phyloP scores from a whole-genome alignment of 2,329 filamentous ascomycete genomes.

The Paecilomyces sp. region DNA sequence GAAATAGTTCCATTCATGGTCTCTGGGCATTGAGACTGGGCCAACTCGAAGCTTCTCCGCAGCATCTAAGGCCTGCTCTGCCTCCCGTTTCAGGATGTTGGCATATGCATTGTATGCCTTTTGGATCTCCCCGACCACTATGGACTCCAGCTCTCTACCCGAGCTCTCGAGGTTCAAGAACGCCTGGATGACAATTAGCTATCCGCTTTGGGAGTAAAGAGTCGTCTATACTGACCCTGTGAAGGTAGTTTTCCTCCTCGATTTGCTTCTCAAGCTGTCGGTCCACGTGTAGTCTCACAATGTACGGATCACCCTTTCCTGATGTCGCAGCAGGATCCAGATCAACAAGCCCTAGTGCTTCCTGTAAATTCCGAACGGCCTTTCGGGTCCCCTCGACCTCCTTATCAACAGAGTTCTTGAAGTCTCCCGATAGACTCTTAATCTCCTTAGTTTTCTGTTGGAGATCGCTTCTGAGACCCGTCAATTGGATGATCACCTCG shows the following conservation, averaged over 20 bases:
- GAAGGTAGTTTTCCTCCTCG: constrained; percentile 94
- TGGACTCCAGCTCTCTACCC: constrained; percentile 88
- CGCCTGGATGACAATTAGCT: constrained; percentile 49
- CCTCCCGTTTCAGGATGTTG: constrained; percentile 83
- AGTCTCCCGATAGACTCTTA: constrained; percentile 85
- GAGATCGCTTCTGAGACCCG: constrained; percentile 77
- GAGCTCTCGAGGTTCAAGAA: constrained; percentile 92
- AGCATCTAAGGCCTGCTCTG: constrained; percentile 69
- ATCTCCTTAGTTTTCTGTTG: constrained; percentile 98
- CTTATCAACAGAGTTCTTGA: constrained; percentile 93
- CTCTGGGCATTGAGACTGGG: constrained; percentile 87
- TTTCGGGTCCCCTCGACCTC: constrained; percentile 81
- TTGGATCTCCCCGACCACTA: constrained; percentile 94
- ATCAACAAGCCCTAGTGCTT: constrained; percentile 72
- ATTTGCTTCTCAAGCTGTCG: constrained; percentile 86
- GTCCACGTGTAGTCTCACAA: constrained; percentile 79
- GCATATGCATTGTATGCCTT: constrained; percentile 95
- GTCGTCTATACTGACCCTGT: constrained; percentile 58
- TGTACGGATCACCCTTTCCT: constrained; percentile 87
- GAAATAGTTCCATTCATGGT: constrained; percentile 83
- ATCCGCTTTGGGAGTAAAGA: not conserved
- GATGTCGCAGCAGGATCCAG: constrained; percentile 66
- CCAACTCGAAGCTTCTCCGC: constrained; percentile 77
- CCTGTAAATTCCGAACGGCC: constrained; percentile 72
- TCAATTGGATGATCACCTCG: constrained; percentile 83